Evolutionary conservation across 2,329 filamentous ascomycete species (phyloP).

Genomic region (Fusarium pseudocircinatum): DNA sequence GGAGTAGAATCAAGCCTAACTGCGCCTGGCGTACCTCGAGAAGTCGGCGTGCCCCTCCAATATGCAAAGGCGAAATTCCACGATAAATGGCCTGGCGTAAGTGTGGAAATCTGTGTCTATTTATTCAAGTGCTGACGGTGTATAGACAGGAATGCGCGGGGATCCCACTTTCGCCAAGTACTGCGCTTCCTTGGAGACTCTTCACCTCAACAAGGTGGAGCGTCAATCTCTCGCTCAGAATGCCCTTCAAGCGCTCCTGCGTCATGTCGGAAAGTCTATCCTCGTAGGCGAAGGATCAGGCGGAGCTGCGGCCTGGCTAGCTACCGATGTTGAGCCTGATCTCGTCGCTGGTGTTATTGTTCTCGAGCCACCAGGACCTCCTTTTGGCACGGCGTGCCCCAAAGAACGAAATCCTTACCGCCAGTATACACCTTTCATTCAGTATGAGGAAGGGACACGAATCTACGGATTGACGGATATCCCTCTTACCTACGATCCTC

Average conservation of each 20-base stretch:
- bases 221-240: slow-evolving; percentile 47
- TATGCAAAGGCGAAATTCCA: slow-evolving; percentile 45
- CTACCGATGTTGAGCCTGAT: slow-evolving; percentile 59
- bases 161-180: slow-evolving; percentile 61
- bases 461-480: slow-evolving; percentile 54
- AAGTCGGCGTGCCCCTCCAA: slow-evolving; percentile 11
- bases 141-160: slow-evolving; percentile 49
- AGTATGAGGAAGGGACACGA: slow-evolving; percentile 44
- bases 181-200: slow-evolving; percentile 54
- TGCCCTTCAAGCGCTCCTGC: slow-evolving; percentile 55
- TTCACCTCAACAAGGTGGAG: slow-evolving; percentile 41
- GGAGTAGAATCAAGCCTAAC: slow-evolving; percentile 48
- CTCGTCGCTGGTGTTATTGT: slow-evolving; percentile 60
- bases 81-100: slow-evolving; percentile 53
- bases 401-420: slow-evolving; percentile 13
- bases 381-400: slow-evolving; percentile 49
- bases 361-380: slow-evolving; percentile 64
- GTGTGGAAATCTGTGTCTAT: not conserved
- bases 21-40: slow-evolving; percentile 35
- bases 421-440: slow-evolving; percentile 35
- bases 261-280: slow-evolving; percentile 53
- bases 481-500: slow-evolving; percentile 55
- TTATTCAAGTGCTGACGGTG: not conserved
- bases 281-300: slow-evolving; percentile 63
- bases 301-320: slow-evolving; percentile 56